Conservation (phyloP, 164 flowering plant species). For the Nymphaea thermarum region DNA sequence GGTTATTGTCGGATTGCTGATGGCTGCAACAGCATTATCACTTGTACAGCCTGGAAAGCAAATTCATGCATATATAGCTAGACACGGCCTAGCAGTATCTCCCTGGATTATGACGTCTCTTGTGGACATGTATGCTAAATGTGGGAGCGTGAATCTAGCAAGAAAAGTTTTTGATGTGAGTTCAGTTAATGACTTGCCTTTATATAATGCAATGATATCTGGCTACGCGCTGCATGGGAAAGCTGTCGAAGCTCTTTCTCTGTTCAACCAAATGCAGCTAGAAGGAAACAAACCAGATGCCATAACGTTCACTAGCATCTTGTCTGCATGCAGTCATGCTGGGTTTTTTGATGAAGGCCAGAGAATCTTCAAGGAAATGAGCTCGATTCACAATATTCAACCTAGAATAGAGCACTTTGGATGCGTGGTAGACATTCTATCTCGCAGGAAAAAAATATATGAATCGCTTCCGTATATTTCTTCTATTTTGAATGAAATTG, state of each 20-base stretch:
- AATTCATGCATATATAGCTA: conserved; percentile 36
- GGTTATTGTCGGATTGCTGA: conserved; percentile 29
- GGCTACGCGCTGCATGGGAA: conserved; percentile 47
- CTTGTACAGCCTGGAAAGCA: conserved; percentile 33
- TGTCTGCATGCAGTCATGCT: conserved; percentile 52
- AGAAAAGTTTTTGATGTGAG: conserved; percentile 31
- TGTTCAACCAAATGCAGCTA: conserved; percentile 23
- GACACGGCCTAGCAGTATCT: conserved; percentile 17
- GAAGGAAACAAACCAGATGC: conserved; percentile 35
- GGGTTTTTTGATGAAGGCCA: conserved; percentile 41
- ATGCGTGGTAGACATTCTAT: conserved; percentile 45
- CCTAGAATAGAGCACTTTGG: conserved; percentile 54
- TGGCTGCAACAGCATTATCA: conserved; percentile 32
- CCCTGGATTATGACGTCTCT: conserved; percentile 34
- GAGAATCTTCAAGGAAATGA: conserved; percentile 30
- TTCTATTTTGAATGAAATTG: conserved; percentile 36
- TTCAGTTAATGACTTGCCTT: conserved; percentile 25
- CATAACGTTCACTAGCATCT: conserved; percentile 40
- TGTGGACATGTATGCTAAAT: conserved; percentile 62
- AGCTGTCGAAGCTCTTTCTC: conserved; percentile 29
- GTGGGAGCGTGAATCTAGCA: conserved; percentile 37
- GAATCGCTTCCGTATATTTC: conserved; percentile 30
- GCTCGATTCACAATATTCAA: conserved; percentile 19
- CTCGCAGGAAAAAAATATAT: conserved; percentile 28
- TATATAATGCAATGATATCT: conserved; percentile 55